phyloP scores from a whole-genome alignment of 2,329 filamentous ascomycete species.

The Dothiorella sarmentorum region DNA sequence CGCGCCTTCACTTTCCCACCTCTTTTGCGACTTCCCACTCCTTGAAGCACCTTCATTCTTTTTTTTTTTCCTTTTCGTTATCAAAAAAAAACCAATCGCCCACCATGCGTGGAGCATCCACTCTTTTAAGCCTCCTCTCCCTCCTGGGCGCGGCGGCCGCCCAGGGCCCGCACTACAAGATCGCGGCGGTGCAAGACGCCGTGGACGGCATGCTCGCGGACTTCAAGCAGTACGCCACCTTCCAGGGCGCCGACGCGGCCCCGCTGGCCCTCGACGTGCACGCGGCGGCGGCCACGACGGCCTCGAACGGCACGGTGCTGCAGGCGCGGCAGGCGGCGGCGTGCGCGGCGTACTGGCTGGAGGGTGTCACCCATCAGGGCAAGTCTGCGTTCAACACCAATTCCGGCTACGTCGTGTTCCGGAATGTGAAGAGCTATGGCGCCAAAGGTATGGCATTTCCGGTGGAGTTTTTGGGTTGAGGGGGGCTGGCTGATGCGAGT shows the following conservation, averaged over 20 bases:
- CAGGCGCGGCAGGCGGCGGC: not conserved
- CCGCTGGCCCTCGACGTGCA: not conserved
- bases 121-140: not conserved
- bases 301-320: not conserved
- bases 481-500: not conserved
- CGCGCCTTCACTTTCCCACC: not conserved
- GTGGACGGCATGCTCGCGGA: constrained; percentile 10
- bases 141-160: not conserved
- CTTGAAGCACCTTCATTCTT: not conserved
- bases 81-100: not conserved
- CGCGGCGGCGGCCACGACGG: not conserved
- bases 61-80: not conserved
- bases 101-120: constrained; percentile 7
- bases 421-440: constrained; percentile 44
- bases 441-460: constrained; percentile 33
- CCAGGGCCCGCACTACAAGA: constrained; percentile 9
- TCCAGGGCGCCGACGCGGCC: not conserved
- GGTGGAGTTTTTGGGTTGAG: not conserved
- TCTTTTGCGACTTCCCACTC: not conserved
- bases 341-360: constrained; percentile 40
- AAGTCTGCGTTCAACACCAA: constrained; percentile 38
- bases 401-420: constrained; percentile 37
- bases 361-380: constrained; percentile 42
- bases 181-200: constrained; percentile 1
- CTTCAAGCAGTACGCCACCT: constrained; percentile 3